These are phyloP conservation scores for Dioscorea zingiberensis DNA, from an alignment of 106 monocot genomes.

Conservation along the genomic window DNA sequence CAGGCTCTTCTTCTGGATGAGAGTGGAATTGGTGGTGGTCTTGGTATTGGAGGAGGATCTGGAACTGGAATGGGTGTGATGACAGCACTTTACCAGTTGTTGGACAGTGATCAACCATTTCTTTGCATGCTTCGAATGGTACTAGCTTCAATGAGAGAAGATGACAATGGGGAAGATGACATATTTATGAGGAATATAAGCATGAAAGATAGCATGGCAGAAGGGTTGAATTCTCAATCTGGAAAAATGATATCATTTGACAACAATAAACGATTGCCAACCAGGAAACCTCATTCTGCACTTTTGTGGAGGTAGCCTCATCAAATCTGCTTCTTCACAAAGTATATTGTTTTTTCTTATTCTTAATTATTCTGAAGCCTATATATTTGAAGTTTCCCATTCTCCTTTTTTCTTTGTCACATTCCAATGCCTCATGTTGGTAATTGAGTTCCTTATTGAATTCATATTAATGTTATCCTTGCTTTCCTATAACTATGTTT, in stretches of 20 bases:
- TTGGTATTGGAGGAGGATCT: constrained; percentile 86
- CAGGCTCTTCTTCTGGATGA: constrained; percentile 91
- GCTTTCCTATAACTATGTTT: too few species aligned
- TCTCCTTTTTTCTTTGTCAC: too few species aligned
- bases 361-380: background rate
- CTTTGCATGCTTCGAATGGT: constrained; percentile 92
- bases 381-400: too few species aligned
- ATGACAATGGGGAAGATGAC: constrained; percentile 77
- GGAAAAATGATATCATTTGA: constrained; percentile 29
- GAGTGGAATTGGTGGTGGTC: constrained; percentile 78
- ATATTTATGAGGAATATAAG: constrained; percentile 57
- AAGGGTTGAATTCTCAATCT: constrained; percentile 44
- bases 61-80: constrained; percentile 86
- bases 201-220: constrained; percentile 61
- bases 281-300: constrained; percentile 78
- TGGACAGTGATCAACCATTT: constrained; percentile 98
- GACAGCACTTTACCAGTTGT: constrained; percentile 73
- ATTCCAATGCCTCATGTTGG: too few species aligned
- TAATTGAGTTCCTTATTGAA: too few species aligned
- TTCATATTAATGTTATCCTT: too few species aligned
- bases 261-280: constrained; percentile 40
- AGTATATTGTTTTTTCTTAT: background rate
- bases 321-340: background rate
- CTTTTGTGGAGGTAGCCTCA: constrained; percentile 84
- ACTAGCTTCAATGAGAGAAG: constrained; percentile 89